Evolutionary conservation across 306 rosid species (phyloP).

Genomic region (Gillenia trifoliata): DNA sequence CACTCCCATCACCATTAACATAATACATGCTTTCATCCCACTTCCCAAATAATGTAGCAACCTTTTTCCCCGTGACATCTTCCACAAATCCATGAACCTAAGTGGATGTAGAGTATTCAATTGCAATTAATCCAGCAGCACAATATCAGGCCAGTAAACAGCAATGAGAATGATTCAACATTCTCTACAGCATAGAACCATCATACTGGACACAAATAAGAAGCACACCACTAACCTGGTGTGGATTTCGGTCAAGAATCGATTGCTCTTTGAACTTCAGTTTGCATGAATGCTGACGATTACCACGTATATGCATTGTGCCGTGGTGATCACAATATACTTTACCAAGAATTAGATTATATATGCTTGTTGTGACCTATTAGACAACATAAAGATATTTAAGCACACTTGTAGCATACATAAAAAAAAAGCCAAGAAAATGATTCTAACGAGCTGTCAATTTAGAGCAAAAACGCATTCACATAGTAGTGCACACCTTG

Average conservation of each 20-base stretch:
- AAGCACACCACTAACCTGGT: conserved; percentile 56
- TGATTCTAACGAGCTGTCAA: conserved; percentile 2
- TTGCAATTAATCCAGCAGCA: conserved; percentile 5
- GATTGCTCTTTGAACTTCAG: conserved; percentile 94
- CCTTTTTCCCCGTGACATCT: conserved; percentile 59
- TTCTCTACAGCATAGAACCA: not conserved
- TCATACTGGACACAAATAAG: not conserved
- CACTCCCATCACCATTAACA: conserved; percentile 49
- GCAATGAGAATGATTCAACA: not conserved
- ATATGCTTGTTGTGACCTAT: conserved; percentile 90
- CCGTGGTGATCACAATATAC: conserved; percentile 96
- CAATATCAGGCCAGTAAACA: not conserved
- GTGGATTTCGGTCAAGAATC: conserved; percentile 95
- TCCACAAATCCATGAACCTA: conserved; percentile 86
- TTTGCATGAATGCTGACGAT: conserved; percentile 71
- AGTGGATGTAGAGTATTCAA: conserved; percentile 2
- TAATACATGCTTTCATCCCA: conserved; percentile 87
- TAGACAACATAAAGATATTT: conserved; percentile 17
- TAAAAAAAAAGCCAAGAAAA: not conserved
- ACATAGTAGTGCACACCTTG: conserved; percentile 50
- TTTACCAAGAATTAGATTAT: conserved; percentile 92
- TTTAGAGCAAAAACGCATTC: conserved; percentile 9
- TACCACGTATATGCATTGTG: conserved; percentile 80
- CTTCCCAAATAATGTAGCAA: conserved; percentile 79
- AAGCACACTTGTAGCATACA: not conserved